Base-by-base conservation (phyloP, 768 basidiomycete species). In the Leccinum disarticulatum region DNA sequence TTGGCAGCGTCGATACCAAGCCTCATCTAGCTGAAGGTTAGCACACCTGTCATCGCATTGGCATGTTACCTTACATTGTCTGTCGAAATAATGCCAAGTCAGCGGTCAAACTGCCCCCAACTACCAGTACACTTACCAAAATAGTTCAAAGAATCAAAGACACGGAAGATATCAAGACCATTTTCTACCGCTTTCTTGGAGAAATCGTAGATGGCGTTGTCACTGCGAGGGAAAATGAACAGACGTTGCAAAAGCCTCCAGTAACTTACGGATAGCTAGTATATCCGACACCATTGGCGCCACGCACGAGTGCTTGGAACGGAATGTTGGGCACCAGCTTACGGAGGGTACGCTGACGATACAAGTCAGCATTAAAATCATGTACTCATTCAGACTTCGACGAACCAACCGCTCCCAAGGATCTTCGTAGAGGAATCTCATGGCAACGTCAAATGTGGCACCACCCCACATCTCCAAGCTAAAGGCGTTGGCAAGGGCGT, bases 161-260 rank as follows among this genome's bases (percentile, higher is more conserved):
- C 94, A 70, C 97, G 86, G 91, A 99, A 99, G 73, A 99, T 99
- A 77, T 99, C 97, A 52, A 98, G 84, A 71, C 97, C 97, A 67
- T 98, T 97, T 77, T 98, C 95, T n/a, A 99, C 96, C 25, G 97
- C 97, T 74, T 96, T 96, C 81, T 95, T 96, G 61, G 93, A 97
- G 80, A 99, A 99, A 75, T 97, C 97, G 77, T 99, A 99, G 75
- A 99, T 98, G 59, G 93, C 96, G 68, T 99, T 99, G 74, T 98
- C 95, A 30, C 91, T 93, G 62, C 52, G 22, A 55, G 27, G 9
- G 25, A 22, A 50, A 61, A 30, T 73, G 47, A 61, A 64, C 49
- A 52, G 8, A 31, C 2, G 25, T 25, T n/a, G 35, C 22, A 49
- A 41, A 19, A 27, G 1, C 8, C 30, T 25, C 30, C 11, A 30